These are phyloP conservation scores for Puccinia novopanici DNA, from an alignment of 1,284 basidiomycete species.

Conservation along the genomic window DNA sequence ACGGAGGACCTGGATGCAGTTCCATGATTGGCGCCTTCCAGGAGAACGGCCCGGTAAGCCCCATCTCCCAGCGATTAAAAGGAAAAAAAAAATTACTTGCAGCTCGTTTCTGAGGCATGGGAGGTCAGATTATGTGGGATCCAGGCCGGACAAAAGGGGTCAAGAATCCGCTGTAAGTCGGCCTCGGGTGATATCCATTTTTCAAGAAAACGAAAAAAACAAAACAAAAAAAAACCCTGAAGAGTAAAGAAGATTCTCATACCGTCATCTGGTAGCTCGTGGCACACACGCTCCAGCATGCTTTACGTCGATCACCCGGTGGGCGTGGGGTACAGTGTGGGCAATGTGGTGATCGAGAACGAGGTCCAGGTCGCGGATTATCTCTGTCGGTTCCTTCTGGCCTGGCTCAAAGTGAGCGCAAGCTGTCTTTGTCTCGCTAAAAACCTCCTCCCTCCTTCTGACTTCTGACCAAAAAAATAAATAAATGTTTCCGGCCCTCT, in stretches of 20 bases:
- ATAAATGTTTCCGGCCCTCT: not conserved
- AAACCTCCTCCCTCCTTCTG: no score
- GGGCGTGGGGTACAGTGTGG: slow-evolving; percentile 77
- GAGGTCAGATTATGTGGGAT: slow-evolving; percentile 62
- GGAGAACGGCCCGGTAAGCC: slow-evolving; percentile 71
- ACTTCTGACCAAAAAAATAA: not conserved
- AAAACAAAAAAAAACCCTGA: no score
- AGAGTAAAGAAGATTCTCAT: no score
- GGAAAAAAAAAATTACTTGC: no score
- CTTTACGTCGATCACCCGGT: slow-evolving; percentile 81
- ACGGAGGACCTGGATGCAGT: slow-evolving; percentile 68
- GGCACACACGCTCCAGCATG: slow-evolving; percentile 17
- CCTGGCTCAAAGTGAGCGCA: slow-evolving; percentile 16
- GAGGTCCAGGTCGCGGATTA: slow-evolving; percentile 59
- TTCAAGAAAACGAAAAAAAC: no score
- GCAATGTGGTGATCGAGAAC: slow-evolving; percentile 66
- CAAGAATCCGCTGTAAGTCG: slow-evolving; percentile 72
- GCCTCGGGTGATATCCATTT: no score
- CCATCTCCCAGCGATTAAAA: no score
- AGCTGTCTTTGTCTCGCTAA: no score
- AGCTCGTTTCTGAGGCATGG: no score
- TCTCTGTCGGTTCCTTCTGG: slow-evolving; percentile 57
- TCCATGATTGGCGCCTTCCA: slow-evolving; percentile 75
- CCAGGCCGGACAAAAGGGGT: slow-evolving; percentile 69
- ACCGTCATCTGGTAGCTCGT: slow-evolving; percentile 19